Percentiles rank a stretch among this genome's conserved stretches.
Evolutionary conservation across 345 rosid genomes (phyloP).

Genomic region (Abelmoschus esculentus): DNA sequence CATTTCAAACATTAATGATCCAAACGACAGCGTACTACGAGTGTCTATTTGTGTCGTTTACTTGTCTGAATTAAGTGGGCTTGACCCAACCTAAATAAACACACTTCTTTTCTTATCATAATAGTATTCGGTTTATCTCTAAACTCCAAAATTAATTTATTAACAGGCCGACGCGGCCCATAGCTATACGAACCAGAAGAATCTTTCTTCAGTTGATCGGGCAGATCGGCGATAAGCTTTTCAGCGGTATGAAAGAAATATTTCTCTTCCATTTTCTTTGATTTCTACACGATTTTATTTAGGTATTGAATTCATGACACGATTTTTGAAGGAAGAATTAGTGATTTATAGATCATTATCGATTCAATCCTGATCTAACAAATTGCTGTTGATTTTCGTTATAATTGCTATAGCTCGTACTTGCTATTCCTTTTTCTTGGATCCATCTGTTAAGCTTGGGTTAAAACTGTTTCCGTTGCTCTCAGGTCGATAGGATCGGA

Average conservation of each 20-base stretch:
- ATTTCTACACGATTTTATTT: neutral
- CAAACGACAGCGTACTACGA: too few species aligned
- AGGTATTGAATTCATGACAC: neutral
- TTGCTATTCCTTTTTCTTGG: neutral
- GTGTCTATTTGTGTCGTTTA: too few species aligned
- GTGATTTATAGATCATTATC: neutral
- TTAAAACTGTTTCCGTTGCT: neutral
- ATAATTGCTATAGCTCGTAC: neutral
- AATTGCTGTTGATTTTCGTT: slow-evolving; percentile 1
- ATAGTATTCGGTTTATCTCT: neutral
- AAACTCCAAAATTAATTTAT: neutral
- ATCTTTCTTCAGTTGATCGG: neutral
- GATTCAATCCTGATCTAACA: neutral
- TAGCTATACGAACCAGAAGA: neutral
- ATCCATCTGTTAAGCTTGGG: neutral
- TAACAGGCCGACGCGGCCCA: slow-evolving; percentile 1
- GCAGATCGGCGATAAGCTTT: neutral
- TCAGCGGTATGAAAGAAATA: neutral
- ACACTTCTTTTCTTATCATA: neutral
- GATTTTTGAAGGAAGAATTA: neutral
- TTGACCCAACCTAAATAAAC: too few species aligned
- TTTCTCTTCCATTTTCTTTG: neutral
- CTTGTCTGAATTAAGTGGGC: too few species aligned
- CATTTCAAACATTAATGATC: too few species aligned
- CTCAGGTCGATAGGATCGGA: slow-evolving; percentile 7